Percentiles rank a stretch among this genome's conserved stretches.
phyloP scores from a whole-genome alignment of 2,329 filamentous ascomycete species.

The Pyrenophora teres region DNA sequence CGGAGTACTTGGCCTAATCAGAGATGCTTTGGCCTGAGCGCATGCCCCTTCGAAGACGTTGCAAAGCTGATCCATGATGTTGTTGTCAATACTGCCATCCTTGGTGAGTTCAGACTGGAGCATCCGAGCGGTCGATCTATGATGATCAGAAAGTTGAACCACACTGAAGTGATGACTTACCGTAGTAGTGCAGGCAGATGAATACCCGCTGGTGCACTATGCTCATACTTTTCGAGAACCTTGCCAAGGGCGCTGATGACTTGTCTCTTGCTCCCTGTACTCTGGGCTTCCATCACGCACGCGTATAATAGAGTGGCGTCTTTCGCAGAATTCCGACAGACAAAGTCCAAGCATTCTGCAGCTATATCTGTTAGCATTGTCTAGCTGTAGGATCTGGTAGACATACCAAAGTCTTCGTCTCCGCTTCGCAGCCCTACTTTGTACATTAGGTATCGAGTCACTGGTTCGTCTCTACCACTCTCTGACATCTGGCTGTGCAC shows the following conservation, averaged over 20 bases:
- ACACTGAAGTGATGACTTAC: slow-evolving; percentile 55
- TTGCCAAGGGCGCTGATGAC: slow-evolving; percentile 64
- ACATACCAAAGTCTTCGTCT: slow-evolving; percentile 59
- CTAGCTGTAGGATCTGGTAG: neutral
- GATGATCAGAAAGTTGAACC: slow-evolving; percentile 8
- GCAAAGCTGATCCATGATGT: slow-evolving; percentile 58
- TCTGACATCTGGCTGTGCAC: slow-evolving; percentile 65
- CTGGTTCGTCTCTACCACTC: slow-evolving; percentile 61
- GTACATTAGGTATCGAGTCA: slow-evolving; percentile 76
- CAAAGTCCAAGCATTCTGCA: slow-evolving; percentile 64
- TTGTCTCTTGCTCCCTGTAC: slow-evolving; percentile 64
- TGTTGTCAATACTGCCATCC: slow-evolving; percentile 28
- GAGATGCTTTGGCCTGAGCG: slow-evolving; percentile 51
- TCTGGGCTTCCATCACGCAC: slow-evolving; percentile 77
- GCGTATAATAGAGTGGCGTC: slow-evolving; percentile 73
- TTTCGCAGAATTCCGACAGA: slow-evolving; percentile 60
- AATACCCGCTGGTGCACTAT: slow-evolving; percentile 54
- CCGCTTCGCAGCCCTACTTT: slow-evolving; percentile 67
- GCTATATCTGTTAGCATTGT: slow-evolving; percentile 49
- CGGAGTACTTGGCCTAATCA: slow-evolving; percentile 50
- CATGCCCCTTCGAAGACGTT: slow-evolving; percentile 58
- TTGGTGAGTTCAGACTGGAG: slow-evolving; percentile 52
- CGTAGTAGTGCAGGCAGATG: slow-evolving; percentile 69
- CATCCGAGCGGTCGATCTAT: slow-evolving; percentile 52
- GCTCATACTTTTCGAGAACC: slow-evolving; percentile 62